phyloP scores from a whole-genome alignment of 768 basidiomycete species.

The Pleurotus ostreatus region DNA sequence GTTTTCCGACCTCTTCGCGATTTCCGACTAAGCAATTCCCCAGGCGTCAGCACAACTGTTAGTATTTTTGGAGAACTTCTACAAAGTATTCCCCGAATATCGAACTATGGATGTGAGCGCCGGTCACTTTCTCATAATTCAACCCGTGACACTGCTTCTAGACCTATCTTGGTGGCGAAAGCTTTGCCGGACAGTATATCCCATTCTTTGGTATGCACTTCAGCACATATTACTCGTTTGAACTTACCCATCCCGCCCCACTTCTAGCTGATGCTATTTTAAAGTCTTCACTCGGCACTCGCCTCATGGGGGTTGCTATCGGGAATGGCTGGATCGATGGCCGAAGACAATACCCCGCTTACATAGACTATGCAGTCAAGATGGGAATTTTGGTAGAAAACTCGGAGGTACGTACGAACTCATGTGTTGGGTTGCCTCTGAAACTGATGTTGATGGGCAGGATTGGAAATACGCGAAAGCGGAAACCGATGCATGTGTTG shows the following conservation, averaged over 20 bases:
- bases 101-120: slow-evolving; percentile 70
- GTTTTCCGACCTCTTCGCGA: not conserved
- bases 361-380: slow-evolving; percentile 80
- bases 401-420: slow-evolving; percentile 45
- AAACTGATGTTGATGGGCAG: slow-evolving; percentile 27
- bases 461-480: slow-evolving; percentile 57
- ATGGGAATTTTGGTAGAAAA: slow-evolving; percentile 73
- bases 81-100: slow-evolving; percentile 89
- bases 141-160: slow-evolving; percentile 25
- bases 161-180: slow-evolving; percentile 97
- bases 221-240: not conserved
- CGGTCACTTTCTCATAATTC: not conserved
- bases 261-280: slow-evolving; percentile 72
- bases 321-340: slow-evolving; percentile 99
- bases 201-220: slow-evolving; percentile 75
- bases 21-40: too few relatives aligned
- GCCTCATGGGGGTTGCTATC: slow-evolving; percentile 79
- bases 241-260: slow-evolving; percentile 1
- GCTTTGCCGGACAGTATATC: slow-evolving; percentile 96
- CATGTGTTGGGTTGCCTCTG: not conserved
- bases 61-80: slow-evolving; percentile 85
- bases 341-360: slow-evolving; percentile 82
- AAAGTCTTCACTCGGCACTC: slow-evolving; percentile 50
- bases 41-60: slow-evolving; percentile 78
- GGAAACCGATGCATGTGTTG: slow-evolving; percentile 56